phyloP scores from a whole-genome alignment of 257 asterid genomes.

The Nicotiana tabacum region DNA sequence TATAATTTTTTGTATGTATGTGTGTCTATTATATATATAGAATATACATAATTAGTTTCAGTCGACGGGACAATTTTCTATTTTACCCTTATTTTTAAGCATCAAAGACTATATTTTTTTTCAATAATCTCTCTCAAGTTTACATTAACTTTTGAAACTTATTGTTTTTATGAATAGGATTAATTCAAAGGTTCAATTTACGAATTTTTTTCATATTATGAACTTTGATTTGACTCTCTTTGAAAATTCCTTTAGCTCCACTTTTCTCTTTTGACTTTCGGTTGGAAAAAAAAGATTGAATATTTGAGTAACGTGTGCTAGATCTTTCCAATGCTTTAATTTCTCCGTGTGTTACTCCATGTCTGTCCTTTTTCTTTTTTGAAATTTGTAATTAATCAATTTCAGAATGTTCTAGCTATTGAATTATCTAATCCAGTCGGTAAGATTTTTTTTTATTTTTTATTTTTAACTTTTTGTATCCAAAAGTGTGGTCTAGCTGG shows the following conservation, averaged over 20 bases:
- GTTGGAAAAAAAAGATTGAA: background rate
- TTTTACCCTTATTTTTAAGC: background rate
- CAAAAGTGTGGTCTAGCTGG: too few species aligned
- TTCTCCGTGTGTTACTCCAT: background rate
- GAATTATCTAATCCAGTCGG: too few species aligned
- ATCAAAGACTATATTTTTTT: background rate
- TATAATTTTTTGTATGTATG: too few species aligned
- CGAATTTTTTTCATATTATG: background rate
- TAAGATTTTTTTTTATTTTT: too few species aligned
- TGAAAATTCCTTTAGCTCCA: background rate
- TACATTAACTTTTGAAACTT: too few species aligned
- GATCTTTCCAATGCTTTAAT: background rate
- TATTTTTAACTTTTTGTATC: too few species aligned
- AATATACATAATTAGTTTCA: too few species aligned
- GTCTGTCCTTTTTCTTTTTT: background rate
- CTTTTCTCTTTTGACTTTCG: background rate
- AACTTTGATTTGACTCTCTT: background rate
- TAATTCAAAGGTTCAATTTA: background rate
- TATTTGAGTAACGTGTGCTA: background rate
- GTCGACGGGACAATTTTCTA: too few species aligned
- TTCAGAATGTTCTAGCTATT: too few species aligned
- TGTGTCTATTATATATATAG: too few species aligned
- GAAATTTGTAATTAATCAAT: background rate
- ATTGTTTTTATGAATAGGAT: background rate
- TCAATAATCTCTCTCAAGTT: too few species aligned